Conservation (phyloP, 768 basidiomycete species). For the Lentinula sp. region DNA sequence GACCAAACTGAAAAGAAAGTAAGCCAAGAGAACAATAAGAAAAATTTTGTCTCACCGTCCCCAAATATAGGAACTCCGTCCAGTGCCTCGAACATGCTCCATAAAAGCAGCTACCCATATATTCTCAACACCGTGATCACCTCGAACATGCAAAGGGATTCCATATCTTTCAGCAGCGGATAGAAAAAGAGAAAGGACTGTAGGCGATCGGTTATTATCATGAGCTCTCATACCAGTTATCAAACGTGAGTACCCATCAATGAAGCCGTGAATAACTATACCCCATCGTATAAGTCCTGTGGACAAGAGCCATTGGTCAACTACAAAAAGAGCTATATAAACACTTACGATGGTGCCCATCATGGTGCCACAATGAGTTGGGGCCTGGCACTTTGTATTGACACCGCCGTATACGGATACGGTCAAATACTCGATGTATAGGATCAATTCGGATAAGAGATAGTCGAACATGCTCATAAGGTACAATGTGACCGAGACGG, state of each 20-base stretch:
- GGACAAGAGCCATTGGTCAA: not conserved
- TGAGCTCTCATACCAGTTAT: conserved; percentile 13
- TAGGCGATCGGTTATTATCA: conserved; percentile 12
- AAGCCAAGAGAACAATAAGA: not conserved
- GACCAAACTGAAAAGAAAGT: conserved; percentile 12
- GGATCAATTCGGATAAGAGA: conserved; percentile 10
- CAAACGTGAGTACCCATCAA: conserved; percentile 22
- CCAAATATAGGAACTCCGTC: conserved; percentile 20
- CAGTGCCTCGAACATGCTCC: conserved; percentile 17
- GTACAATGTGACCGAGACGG: conserved; percentile 9
- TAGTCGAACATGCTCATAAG: conserved; percentile 7
- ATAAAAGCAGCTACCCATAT: conserved; percentile 19
- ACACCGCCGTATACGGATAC: conserved; percentile 3
- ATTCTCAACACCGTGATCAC: conserved; percentile 23
- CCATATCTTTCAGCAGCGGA: conserved; percentile 13
- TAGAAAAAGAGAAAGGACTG: conserved; percentile 13
- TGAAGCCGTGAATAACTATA: conserved; percentile 22
- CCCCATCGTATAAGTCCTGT: conserved; percentile 22
- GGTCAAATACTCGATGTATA: conserved; percentile 11
- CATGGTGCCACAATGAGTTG: conserved; percentile 12
- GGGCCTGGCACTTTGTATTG: conserved; percentile 9
- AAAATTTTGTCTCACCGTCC: conserved; percentile 11
- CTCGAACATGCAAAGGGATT: conserved; percentile 15
- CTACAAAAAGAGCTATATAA: not conserved
- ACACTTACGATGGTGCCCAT: conserved; percentile 11